Percentiles rank a stretch among this genome's conserved stretches.
phyloP scores from a whole-genome alignment of 2,329 filamentous ascomycete genomes.

The Apiospora marii region DNA sequence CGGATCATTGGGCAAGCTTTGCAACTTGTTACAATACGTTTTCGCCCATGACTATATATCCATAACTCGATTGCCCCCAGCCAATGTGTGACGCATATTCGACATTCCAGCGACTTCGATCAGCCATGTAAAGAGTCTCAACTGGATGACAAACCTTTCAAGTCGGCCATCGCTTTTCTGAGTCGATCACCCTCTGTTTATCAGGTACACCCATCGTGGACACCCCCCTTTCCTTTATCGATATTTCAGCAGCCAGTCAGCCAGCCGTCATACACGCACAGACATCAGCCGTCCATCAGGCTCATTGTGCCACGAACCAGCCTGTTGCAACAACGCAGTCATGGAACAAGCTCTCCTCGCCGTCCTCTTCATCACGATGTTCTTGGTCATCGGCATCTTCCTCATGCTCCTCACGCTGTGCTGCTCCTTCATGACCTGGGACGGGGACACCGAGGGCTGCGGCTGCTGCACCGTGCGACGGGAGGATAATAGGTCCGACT shows the following conservation, averaged over 20 bases:
- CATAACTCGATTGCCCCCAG: not conserved
- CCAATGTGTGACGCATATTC: no score
- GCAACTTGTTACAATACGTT: not conserved
- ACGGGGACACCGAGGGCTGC: not conserved
- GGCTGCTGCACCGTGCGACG: constrained; percentile 15
- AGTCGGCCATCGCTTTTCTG: no score
- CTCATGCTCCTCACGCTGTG: constrained; percentile 11
- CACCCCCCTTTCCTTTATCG: no score
- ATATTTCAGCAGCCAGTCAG: no score
- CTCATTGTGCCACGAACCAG: no score
- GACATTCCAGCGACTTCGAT: not conserved
- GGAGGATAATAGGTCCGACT: constrained; percentile 10
- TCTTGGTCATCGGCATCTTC: constrained; percentile 18
- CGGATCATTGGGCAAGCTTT: no score
- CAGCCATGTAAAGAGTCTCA: not conserved
- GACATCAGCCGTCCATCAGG: no score
- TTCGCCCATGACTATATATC: not conserved
- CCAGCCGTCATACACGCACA: no score
- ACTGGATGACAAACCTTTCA: not conserved
- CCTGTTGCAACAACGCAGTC: not conserved
- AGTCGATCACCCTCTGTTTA: not conserved
- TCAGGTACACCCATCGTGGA: not conserved
- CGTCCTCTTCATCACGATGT: not conserved
- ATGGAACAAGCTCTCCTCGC: not conserved
- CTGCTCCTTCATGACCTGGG: constrained; percentile 21